Evolutionary conservation across 2,329 filamentous ascomycete genomes (phyloP), one percentile per base, ranked within the genome.

Genomic region (Xylaria sp.): DNA sequence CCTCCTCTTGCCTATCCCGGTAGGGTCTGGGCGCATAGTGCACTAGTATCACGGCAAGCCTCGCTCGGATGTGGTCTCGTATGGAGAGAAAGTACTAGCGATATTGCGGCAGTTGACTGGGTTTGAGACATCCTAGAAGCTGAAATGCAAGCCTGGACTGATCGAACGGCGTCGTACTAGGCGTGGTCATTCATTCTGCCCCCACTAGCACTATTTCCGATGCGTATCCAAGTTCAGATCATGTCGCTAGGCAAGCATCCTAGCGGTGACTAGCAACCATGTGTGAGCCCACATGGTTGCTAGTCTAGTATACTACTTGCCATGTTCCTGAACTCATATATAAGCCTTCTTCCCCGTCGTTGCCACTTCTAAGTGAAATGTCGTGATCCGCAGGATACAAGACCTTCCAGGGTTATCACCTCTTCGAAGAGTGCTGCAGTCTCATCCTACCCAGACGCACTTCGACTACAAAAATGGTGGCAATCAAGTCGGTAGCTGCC

Each of bases 401-500:
- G 42, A 36, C 30, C 24, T 32, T 62, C 12, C 34, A 19, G 4
- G 24, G 27, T 14, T 54, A 58, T 12, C 36, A 64, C 14, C 53
- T 47, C 42, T 59, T 34, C 19, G n/a, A 47, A 67, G 51, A 54
- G 45, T 61, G 17, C 27, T 21, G n/a, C 30, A 32, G 21, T 56
- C 34, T 66, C 51, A 19, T 34, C 42, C 27, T 39, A 55, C 42
- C 34, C 30, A 45, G n/a, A 69, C 56, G 47, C 24, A 27, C 50
- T 27, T 45, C 53, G 17, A 50, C 27, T 21, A 55, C 19, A 1
- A 70, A 61, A 68, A 82, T 82, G 81, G 70, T 79, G 68, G 69
- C 73, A 32, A 67, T 78, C 61, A 76, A 75, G 69, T 74, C 77
- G 54, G 19, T 81, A 61, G 77, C 78, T 70, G 80, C 80, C 57